Conservation (phyloP, 306 rosid genomes). For the Vicia sativa region DNA sequence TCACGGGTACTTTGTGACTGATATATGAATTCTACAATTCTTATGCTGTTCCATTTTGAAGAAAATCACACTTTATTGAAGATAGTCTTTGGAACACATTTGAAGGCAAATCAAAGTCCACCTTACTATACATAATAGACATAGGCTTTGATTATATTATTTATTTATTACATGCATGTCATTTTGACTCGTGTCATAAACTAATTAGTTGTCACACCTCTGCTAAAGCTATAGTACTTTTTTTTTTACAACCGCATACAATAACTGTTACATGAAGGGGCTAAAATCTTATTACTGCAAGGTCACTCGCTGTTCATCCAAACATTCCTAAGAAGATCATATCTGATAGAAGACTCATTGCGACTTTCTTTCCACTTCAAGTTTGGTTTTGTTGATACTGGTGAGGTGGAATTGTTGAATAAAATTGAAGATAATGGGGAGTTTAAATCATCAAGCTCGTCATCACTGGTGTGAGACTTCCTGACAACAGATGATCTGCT, state of each 20-base stretch:
- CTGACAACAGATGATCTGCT: slow-evolving; percentile 75
- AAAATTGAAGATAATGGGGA: slow-evolving; percentile 75
- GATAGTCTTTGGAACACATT: too few species aligned
- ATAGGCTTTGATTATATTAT: not conserved
- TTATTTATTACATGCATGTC: slow-evolving; percentile 33
- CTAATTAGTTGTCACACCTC: slow-evolving; percentile 19
- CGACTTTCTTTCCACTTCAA: slow-evolving; percentile 49
- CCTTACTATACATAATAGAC: slow-evolving; percentile 6
- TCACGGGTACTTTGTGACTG: not conserved
- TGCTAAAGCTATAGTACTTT: slow-evolving; percentile 12
- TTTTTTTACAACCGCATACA: slow-evolving; percentile 22
- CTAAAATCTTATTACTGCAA: slow-evolving; percentile 3
- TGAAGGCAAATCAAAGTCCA: not conserved
- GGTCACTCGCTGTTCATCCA: slow-evolving; percentile 78
- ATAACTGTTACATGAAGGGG: slow-evolving; percentile 1
- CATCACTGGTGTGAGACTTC: slow-evolving; percentile 93
- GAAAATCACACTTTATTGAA: not conserved
- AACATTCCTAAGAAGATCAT: slow-evolving; percentile 79
- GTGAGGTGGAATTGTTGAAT: slow-evolving; percentile 38
- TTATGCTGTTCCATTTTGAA: not conserved
- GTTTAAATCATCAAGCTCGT: slow-evolving; percentile 84
- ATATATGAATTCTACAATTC: not conserved
- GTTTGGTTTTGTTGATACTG: slow-evolving; percentile 47
- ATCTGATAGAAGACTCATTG: slow-evolving; percentile 62
- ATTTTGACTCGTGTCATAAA: slow-evolving; percentile 7